Evolutionary conservation across 2,329 filamentous ascomycete genomes (phyloP).

Genomic region (Colletotrichum sublineola): DNA sequence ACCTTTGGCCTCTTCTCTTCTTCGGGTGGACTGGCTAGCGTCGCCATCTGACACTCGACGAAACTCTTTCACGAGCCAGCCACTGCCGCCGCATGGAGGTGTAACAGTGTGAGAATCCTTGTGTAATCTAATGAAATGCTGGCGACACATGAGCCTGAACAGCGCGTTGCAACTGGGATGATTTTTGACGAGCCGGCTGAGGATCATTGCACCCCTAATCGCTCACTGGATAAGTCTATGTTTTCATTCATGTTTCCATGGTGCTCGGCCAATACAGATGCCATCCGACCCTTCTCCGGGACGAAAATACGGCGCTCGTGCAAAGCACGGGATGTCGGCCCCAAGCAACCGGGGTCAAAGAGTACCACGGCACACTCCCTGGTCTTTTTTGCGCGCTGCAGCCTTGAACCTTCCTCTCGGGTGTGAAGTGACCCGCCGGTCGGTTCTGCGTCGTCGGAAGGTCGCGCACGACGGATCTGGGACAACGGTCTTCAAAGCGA

Average conservation of each 20-base stretch:
- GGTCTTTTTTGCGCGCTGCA: slow-evolving; percentile 17
- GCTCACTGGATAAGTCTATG: neutral
- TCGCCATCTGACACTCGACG: slow-evolving; percentile 17
- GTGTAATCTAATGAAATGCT: neutral
- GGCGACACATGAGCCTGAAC: neutral
- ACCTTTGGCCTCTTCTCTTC: slow-evolving; percentile 12
- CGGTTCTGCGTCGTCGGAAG: neutral
- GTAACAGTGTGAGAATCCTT: neutral
- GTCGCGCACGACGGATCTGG: neutral
- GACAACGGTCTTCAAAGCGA: neutral
- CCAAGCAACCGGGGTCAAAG: slow-evolving; percentile 27
- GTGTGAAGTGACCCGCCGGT: neutral
- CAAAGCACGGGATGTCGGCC: slow-evolving; percentile 9
- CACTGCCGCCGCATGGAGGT: slow-evolving; percentile 18
- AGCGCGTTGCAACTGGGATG: neutral
- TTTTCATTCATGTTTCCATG: slow-evolving; percentile 1
- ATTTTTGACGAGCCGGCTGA: neutral
- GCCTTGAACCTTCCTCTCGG: slow-evolving; percentile 5
- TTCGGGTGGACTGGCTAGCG: slow-evolving; percentile 16
- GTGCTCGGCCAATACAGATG: slow-evolving; percentile 33
- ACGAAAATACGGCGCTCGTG: slow-evolving; percentile 13
- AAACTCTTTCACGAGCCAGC: slow-evolving; percentile 28
- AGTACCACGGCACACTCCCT: neutral
- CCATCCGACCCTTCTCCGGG: slow-evolving; percentile 14
- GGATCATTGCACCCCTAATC: neutral